phyloP scores from a whole-genome alignment of 441 rosid species.

The Populus hybrid region DNA sequence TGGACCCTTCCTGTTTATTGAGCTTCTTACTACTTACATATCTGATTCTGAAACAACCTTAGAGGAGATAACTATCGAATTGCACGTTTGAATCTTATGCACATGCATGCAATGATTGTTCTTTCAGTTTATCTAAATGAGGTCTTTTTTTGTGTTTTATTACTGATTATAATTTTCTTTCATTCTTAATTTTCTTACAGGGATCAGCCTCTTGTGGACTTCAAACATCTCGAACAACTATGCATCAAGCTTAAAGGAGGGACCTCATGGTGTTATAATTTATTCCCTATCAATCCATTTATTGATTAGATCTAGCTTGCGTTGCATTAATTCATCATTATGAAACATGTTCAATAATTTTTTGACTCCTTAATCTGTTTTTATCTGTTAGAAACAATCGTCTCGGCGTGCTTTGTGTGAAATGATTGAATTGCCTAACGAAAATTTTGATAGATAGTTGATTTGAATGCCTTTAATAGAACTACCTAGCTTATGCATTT shows the following conservation, averaged over 20 bases:
- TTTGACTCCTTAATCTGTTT: neutral
- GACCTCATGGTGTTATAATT: slow-evolving; percentile 17
- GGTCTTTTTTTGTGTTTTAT: neutral
- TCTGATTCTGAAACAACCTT: slow-evolving; percentile 13
- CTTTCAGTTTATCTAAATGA: neutral
- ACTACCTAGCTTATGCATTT: neutral
- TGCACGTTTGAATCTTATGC: slow-evolving; percentile 8
- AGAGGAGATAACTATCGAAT: neutral
- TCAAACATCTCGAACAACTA: slow-evolving; percentile 3
- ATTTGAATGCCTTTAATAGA: neutral
- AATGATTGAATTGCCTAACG: neutral
- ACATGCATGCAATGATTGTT: neutral
- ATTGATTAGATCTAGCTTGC: neutral
- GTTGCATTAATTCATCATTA: neutral
- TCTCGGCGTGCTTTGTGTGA: neutral
- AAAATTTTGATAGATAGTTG: neutral
- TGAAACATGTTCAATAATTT: neutral
- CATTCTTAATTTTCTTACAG: slow-evolving; percentile 13
- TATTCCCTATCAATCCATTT: neutral
- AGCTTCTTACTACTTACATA: slow-evolving; percentile 18
- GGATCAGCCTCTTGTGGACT: slow-evolving; percentile 11
- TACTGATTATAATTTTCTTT: neutral
- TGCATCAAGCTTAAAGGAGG: slow-evolving; percentile 27
- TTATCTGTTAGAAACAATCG: neutral
- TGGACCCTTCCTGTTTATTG: slow-evolving; percentile 12